Base-by-base conservation (phyloP, 805 yeast species). In the Wickerhamiella allomyrinae region DNA sequence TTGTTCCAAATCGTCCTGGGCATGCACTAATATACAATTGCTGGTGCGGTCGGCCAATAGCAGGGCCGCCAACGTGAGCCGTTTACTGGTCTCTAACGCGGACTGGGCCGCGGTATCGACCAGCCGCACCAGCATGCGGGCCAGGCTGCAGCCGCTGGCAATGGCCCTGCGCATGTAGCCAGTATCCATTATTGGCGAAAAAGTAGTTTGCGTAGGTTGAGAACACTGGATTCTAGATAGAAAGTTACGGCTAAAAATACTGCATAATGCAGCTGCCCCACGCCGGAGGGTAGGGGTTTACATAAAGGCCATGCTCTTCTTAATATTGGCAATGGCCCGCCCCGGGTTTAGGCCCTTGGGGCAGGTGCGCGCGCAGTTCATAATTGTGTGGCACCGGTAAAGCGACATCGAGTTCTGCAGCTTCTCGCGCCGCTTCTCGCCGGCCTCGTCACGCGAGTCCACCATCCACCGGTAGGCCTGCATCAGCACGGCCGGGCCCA, bases 281-380 rank as follows among this genome's bases (percentile, higher is more conserved):
- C 29, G 29, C 31, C 7, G 7, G 15, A 13, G 31, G 31, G 31
- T 27, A n/a, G 31, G 31, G 31, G 31, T 13, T 31, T 13, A 31
- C 21, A 59, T 55, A 37, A 81, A 73, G 41, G 95, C 91, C 73
- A 91, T 74, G 59, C 77, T 77, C 71, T 85, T 87, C 75, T 91
- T 91, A 66, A 91, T 86, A 67, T 85, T 86, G 50, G 97, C 97
- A 67, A 91, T 91, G 45, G 98, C 97, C 57, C 62, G 71, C 69
- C 97, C 98, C 37, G 98, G 98, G 68, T 91, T 91, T 70, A 91
- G 75, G 50, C 95, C 96, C 78, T 91, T 81, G 55, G 98, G 98
- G 72, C 98, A 91, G 44, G 98, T 91, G 62, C 76, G 79, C 41
- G 98, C 75, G 76, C 98, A 91, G 76, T 91, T 91, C 95, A 91